These are phyloP conservation scores for Zea luxurians DNA, from an alignment of 176 grass and related monocot genomes.

Conservation along the genomic window DNA sequence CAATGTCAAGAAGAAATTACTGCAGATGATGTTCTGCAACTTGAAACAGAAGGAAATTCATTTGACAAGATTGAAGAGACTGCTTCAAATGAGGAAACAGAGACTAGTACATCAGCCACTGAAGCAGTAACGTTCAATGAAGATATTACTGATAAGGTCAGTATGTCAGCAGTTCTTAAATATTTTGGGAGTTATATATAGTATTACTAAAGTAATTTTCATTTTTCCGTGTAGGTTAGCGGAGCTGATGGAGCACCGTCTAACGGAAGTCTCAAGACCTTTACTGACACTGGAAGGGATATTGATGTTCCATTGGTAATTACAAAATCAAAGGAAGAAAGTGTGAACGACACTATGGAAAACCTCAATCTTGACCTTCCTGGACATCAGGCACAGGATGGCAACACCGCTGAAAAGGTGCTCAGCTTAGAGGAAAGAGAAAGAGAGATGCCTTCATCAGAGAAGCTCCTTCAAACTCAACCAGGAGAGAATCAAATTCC, in stretches of 20 bases:
- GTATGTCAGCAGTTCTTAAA: conserved; percentile 30
- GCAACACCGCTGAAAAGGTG: conserved; percentile 38
- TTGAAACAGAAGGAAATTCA: conserved; percentile 28
- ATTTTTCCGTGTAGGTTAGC: conserved; percentile 48
- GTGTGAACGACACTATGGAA: conserved; percentile 37
- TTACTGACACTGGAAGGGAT: conserved; percentile 42
- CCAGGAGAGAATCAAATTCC: conserved; percentile 36
- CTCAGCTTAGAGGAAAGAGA: conserved; percentile 32
- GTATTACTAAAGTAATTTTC: conserved; percentile 35
- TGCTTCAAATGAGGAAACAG: conserved; percentile 18
- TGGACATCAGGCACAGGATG: conserved; percentile 30
- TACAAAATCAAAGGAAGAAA: conserved; percentile 48
- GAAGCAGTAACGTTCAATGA: conserved; percentile 20
- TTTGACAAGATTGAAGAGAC: conserved; percentile 35
- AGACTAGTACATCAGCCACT: conserved; percentile 23
- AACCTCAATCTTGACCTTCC: conserved; percentile 42
- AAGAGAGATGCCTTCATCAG: conserved; percentile 29
- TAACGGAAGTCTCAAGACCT: conserved; percentile 39
- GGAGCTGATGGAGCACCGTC: conserved; percentile 34
- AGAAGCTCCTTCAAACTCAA: conserved; percentile 40
- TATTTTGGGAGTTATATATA: conserved; percentile 23
- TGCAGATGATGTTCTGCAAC: conserved; percentile 16
- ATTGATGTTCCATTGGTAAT: conserved; percentile 49
- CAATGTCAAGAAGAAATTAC: conserved; percentile 10
- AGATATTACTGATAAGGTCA: conserved; percentile 37